Evolutionary conservation across 2,329 filamentous ascomycete genomes (phyloP).

Genomic region (Trichoderma sp.): DNA sequence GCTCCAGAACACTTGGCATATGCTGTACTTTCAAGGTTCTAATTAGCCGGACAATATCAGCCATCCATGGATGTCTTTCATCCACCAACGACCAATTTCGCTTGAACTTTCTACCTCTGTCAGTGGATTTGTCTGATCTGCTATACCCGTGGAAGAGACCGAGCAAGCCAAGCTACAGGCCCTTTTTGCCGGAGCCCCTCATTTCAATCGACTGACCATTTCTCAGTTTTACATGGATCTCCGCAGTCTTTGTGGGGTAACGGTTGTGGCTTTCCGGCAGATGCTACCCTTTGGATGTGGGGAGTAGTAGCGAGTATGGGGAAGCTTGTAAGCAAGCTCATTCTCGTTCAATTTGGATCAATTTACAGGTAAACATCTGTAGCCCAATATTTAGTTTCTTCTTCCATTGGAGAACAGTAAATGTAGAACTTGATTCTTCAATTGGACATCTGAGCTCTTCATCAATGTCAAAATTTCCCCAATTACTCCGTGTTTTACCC

Average conservation of each 20-base stretch:
- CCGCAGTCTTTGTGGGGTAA: neutral
- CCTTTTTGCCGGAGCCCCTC: conserved; percentile 16
- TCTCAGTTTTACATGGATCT: neutral
- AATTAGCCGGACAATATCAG: neutral
- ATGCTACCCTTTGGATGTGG: neutral
- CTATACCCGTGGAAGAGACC: neutral
- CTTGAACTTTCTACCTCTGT: neutral
- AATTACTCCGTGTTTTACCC: neutral
- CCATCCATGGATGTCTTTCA: neutral
- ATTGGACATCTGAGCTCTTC: neutral
- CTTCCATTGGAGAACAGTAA: neutral
- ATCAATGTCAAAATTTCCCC: too few relatives aligned
- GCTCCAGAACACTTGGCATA: neutral
- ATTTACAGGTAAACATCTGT: neutral
- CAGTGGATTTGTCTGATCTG: neutral
- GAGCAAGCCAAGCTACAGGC: neutral
- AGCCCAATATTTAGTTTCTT: neutral
- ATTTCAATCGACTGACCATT: neutral
- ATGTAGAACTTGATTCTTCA: too few relatives aligned
- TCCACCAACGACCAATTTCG: neutral
- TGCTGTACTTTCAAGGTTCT: neutral
- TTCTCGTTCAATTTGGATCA: neutral
- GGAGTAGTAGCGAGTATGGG: neutral
- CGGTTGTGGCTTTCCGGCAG: neutral
- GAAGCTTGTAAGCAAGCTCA: neutral